Conservation (phyloP, 2,329 filamentous ascomycete species). For the Harringtonia lauricola region DNA sequence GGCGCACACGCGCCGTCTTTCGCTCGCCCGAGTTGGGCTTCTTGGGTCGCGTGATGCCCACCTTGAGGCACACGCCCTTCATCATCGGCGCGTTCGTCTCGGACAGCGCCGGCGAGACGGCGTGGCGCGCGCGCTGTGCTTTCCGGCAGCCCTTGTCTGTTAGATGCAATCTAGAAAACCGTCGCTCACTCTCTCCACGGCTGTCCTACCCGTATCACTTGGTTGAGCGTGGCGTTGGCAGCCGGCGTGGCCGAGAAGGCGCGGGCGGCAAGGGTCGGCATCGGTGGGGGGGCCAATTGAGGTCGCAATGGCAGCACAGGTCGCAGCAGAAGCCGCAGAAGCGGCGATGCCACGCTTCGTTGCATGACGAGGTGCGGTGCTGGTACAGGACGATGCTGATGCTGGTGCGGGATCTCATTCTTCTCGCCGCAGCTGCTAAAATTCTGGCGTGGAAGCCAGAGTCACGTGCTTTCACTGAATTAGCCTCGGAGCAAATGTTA, state of each 20-base stretch:
- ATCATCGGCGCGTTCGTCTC: slow-evolving; percentile 62
- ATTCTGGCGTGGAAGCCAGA: not conserved
- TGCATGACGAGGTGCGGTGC: slow-evolving; percentile 3
- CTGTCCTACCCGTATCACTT: slow-evolving; percentile 47
- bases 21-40: slow-evolving; percentile 97
- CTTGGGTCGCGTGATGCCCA: slow-evolving; percentile 90
- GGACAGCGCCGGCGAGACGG: slow-evolving; percentile 74
- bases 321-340: slow-evolving; percentile 23
- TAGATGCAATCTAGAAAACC: not conserved
- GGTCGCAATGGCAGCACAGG: slow-evolving; percentile 18
- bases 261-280: slow-evolving; percentile 10
- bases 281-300: slow-evolving; percentile 8
- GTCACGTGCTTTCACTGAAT: not conserved
- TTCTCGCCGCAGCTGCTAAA: no score
- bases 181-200: not conserved
- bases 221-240: slow-evolving; percentile 56
- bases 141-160: slow-evolving; percentile 57
- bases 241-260: slow-evolving; percentile 31
- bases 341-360: slow-evolving; percentile 20
- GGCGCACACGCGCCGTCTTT: slow-evolving; percentile 83
- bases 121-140: slow-evolving; percentile 70
- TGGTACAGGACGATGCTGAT: no score
- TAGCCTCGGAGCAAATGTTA: not conserved
- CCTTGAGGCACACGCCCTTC: slow-evolving; percentile 93
- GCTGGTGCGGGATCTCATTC: no score